Conservation (phyloP, 2,329 filamentous ascomycete species). For the Camillea tinctor region DNA sequence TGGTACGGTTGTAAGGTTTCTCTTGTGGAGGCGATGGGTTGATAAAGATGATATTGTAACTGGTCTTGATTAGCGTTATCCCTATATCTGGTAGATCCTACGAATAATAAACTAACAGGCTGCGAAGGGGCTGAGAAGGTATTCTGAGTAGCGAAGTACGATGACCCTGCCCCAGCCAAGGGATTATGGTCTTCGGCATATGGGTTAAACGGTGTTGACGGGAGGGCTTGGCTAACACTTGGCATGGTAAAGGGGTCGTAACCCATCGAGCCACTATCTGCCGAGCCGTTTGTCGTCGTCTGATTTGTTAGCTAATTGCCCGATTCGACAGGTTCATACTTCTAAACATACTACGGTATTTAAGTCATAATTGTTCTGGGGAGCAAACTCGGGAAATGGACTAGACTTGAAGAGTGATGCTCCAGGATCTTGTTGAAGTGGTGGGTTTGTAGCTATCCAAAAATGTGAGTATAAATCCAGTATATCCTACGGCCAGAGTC, state of each 20-base stretch:
- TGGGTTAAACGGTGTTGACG: constrained; percentile 62
- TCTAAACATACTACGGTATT: constrained; percentile 44
- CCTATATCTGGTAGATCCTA: background rate
- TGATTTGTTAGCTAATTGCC: constrained; percentile 21
- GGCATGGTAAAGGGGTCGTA: constrained; percentile 67
- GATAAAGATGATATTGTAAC: constrained; percentile 91
- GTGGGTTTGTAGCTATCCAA: constrained; percentile 35
- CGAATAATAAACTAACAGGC: constrained; percentile 48
- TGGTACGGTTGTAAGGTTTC: constrained; percentile 84
- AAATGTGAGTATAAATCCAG: constrained; percentile 5
- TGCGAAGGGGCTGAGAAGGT: constrained; percentile 54
- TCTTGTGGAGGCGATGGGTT: constrained; percentile 70
- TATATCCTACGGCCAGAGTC: background rate
- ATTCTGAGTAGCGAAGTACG: constrained; percentile 65
- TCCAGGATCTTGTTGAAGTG: constrained; percentile 43
- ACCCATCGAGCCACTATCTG: constrained; percentile 35
- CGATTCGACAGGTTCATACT: background rate
- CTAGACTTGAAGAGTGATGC: constrained; percentile 54
- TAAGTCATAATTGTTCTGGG: constrained; percentile 53
- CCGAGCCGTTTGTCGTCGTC: constrained; percentile 27
- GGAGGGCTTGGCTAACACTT: constrained; percentile 50
- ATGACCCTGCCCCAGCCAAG: constrained; percentile 54
- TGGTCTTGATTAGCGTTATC: constrained; percentile 33
- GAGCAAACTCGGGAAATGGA: constrained; percentile 59
- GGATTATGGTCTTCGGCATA: constrained; percentile 71